Evolutionary conservation across 2,329 filamentous ascomycete species (phyloP).

Genomic region (Davidsoniella eucalypti): DNA sequence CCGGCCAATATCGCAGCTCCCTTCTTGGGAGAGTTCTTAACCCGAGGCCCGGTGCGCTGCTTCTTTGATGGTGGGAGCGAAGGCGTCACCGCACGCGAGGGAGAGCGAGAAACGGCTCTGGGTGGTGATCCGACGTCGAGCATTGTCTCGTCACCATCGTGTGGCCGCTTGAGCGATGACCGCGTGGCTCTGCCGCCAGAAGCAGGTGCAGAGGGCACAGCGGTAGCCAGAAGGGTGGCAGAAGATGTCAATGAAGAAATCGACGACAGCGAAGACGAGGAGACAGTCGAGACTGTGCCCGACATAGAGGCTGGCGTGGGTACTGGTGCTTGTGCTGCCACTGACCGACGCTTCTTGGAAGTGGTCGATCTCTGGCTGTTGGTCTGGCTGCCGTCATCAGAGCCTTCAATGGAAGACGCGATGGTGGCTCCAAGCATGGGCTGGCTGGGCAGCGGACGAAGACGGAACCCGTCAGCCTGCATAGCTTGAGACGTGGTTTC

Average conservation of each 20-base stretch:
- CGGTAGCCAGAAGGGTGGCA: not conserved
- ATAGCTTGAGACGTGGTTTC: not conserved
- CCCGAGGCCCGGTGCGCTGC: slow-evolving; percentile 42
- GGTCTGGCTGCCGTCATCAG: not conserved
- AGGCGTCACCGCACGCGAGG: slow-evolving; percentile 45
- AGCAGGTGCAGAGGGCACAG: not conserved
- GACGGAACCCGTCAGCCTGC: slow-evolving; percentile 1
- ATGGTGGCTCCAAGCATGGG: not conserved
- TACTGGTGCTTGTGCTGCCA: not conserved
- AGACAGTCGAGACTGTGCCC: not conserved
- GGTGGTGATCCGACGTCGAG: slow-evolving; percentile 29
- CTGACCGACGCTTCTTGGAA: slow-evolving; percentile 3
- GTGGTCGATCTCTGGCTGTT: not conserved
- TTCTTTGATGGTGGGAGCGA: slow-evolving; percentile 40
- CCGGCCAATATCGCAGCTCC: slow-evolving; percentile 52
- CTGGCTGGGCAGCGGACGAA: slow-evolving; percentile 7
- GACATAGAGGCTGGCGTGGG: too few relatives aligned
- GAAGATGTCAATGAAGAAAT: not conserved
- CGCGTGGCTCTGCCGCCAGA: slow-evolving; percentile 4
- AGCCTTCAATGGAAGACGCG: slow-evolving; percentile 1
- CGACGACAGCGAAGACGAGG: slow-evolving; percentile 3
- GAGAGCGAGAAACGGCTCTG: slow-evolving; percentile 29
- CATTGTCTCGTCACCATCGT: slow-evolving; percentile 37
- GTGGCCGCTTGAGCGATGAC: slow-evolving; percentile 34
- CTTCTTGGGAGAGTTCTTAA: slow-evolving; percentile 66